These are phyloP conservation scores for Aspergillus novoparasiticus DNA, from an alignment of 2,329 filamentous ascomycete species.

Conservation along the genomic window DNA sequence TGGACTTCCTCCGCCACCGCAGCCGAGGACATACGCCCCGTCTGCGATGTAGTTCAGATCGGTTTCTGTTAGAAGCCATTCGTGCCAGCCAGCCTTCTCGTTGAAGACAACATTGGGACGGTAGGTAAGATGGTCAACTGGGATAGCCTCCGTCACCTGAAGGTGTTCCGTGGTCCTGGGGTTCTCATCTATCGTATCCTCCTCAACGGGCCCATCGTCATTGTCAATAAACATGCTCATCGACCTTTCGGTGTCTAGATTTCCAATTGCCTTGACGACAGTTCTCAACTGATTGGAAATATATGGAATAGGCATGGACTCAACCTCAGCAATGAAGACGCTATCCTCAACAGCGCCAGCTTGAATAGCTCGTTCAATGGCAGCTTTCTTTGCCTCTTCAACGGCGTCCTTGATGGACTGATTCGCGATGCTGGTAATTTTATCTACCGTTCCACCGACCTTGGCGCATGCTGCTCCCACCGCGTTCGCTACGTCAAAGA, in stretches of 20 bases:
- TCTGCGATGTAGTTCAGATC: conserved; percentile 17
- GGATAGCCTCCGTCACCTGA: background rate
- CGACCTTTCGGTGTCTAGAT: conserved; percentile 19
- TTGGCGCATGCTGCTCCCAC: conserved; percentile 66
- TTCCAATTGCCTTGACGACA: conserved; percentile 35
- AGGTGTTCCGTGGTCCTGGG: too few relatives aligned
- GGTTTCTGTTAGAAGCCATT: conserved; percentile 18
- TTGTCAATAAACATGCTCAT: conserved; percentile 27
- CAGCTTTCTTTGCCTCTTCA: background rate
- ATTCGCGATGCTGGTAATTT: background rate
- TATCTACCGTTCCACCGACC: conserved; percentile 45
- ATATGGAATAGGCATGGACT: conserved; percentile 40
- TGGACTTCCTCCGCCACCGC: conserved; percentile 8
- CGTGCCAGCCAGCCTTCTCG: background rate
- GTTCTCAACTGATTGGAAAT: conserved; percentile 33
- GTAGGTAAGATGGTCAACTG: conserved; percentile 26
- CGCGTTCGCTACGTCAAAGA: conserved; percentile 61
- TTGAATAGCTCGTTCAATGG: background rate
- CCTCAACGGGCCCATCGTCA: background rate
- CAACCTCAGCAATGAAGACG: conserved; percentile 41
- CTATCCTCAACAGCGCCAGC: conserved; percentile 38
- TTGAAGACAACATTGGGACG: conserved; percentile 19
- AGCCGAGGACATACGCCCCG: conserved; percentile 20
- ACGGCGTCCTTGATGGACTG: background rate
- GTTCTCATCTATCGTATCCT: background rate